A percentile compares a stretch with the other conserved stretches of the same genome.
These are phyloP conservation scores for Boletus edulis DNA, from an alignment of 768 basidiomycete genomes.

Conservation along the genomic window DNA sequence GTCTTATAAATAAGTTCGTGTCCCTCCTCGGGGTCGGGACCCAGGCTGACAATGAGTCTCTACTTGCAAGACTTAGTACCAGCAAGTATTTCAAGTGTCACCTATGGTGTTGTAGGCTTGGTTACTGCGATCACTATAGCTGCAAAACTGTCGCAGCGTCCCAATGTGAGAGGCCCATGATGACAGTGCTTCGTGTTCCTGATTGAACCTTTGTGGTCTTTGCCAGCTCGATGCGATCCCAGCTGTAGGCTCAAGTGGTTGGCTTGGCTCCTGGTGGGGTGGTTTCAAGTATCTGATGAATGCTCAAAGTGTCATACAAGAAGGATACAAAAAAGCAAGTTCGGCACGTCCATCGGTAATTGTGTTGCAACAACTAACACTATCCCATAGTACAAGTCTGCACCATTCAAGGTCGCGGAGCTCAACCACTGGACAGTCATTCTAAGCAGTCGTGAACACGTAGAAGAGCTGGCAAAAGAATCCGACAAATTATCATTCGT, in stretches of 20 bases:
- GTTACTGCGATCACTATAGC: not conserved
- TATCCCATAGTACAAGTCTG: slow-evolving; percentile 1
- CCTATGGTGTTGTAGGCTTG: not conserved
- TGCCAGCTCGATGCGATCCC: not conserved
- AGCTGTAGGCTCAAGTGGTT: not conserved
- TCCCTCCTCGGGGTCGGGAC: too few relatives aligned
- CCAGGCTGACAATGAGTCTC: too few relatives aligned
- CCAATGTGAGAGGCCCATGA: not conserved
- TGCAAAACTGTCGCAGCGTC: not conserved
- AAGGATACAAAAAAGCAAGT: slow-evolving; percentile 33
- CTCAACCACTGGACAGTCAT: slow-evolving; percentile 40
- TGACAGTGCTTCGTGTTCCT: not conserved
- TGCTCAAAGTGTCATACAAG: slow-evolving; percentile 20
- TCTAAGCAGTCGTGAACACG: slow-evolving; percentile 20
- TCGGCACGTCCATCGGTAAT: too few relatives aligned
- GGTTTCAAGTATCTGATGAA: slow-evolving; percentile 3
- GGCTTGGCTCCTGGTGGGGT: not conserved
- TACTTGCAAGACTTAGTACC: too few relatives aligned
- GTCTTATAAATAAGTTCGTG: too few relatives aligned
- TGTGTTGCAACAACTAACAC: not conserved
- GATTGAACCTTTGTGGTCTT: not conserved
- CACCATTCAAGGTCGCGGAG: slow-evolving; percentile 32
- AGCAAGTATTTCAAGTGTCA: not conserved
- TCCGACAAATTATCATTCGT: slow-evolving; percentile 3
- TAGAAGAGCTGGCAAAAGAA: slow-evolving; percentile 5